Evolutionary conservation across 202 grass and related monocot genomes (phyloP), one percentile per base, ranked within the genome.

Genomic region (Setaria viridis): DNA sequence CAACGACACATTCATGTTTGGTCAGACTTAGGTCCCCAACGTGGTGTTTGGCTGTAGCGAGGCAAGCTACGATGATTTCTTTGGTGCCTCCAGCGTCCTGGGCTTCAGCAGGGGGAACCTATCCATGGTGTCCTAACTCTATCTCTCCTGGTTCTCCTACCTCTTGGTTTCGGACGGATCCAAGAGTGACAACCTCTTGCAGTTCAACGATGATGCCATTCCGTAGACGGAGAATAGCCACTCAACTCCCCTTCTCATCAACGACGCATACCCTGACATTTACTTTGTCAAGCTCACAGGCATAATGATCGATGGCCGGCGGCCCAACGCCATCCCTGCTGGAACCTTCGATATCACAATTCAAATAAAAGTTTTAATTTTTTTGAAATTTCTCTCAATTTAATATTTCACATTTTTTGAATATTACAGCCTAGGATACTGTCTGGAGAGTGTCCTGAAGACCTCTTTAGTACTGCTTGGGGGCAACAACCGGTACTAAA

Each of bases 91-190:
- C 30, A 78, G 78, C 55, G 48, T 34, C 72, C 8, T 67, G 12
- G 74, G 70, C 17, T 66, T 87, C 16, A 48, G 68, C 37, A 65
- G 41, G 46, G 85, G 45, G 0, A 2, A 32, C 11, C 25, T 82
- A 14, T 87, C 85, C 17, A 17, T 87, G 39, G 78, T 82, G 4
- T 76, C 85, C 62, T 67, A 87, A 71, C 85, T 74, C 12, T 3
- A 53, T 0, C 20, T 80, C 30, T 46, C 79, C n/a, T 66, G 45
- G 11, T 87, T 87, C 55, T 81, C 85, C 68, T 87, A 87, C 85
- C 47, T 56, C 20, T 2, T 67, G 4, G 39, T 58, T 4, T 11
- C n/a, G 2, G 30, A 78, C 16, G 47, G 21, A 16, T 6, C 14
- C 25, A 25, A 25, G 25, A 25, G 25, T 25, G 25, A 25, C 47